These are phyloP conservation scores for Pythium rishiriense DNA, from an alignment of 352 stramenopile genomes.

Conservation along the genomic window DNA sequence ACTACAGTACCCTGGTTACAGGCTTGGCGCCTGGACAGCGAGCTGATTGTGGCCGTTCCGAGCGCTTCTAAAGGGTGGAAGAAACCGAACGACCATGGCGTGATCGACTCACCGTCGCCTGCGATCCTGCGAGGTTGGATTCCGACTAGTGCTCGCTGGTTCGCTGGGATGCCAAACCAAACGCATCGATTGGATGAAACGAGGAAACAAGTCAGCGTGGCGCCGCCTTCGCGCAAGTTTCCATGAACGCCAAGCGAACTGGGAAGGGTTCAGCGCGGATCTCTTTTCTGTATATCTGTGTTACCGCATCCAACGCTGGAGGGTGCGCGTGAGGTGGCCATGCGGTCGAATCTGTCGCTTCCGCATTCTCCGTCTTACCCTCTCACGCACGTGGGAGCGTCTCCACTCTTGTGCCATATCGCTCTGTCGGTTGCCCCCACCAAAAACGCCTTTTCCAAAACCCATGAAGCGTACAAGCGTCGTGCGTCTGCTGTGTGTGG, in stretches of 20 bases:
- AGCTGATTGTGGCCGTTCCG: not conserved
- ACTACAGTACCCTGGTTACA: no score
- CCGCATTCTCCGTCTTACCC: slow-evolving; percentile 24
- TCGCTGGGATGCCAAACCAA: not conserved
- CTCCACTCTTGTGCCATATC: not conserved
- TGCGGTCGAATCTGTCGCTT: not conserved
- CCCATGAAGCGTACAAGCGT: not conserved
- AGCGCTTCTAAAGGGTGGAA: not conserved
- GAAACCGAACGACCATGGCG: no score
- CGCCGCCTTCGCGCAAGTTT: slow-evolving; percentile 4
- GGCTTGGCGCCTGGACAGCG: no score
- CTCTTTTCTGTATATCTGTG: slow-evolving; percentile 5
- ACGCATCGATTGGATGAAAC: not conserved
- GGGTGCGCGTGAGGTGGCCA: not conserved
- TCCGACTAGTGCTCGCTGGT: not conserved
- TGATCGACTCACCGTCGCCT: not conserved
- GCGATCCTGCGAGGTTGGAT: not conserved
- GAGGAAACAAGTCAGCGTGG: not conserved
- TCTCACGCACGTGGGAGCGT: slow-evolving; percentile 25
- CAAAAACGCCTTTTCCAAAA: not conserved
- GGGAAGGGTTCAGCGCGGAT: not conserved
- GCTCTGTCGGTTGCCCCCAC: not conserved
- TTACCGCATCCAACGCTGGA: not conserved
- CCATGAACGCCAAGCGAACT: not conserved
- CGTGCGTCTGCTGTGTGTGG: slow-evolving; percentile 8